Percentiles rank a stretch among this genome's conserved stretches.
Evolutionary conservation across 768 basidiomycete species (phyloP).

Genomic region (Strobilomyces echinocephalus): DNA sequence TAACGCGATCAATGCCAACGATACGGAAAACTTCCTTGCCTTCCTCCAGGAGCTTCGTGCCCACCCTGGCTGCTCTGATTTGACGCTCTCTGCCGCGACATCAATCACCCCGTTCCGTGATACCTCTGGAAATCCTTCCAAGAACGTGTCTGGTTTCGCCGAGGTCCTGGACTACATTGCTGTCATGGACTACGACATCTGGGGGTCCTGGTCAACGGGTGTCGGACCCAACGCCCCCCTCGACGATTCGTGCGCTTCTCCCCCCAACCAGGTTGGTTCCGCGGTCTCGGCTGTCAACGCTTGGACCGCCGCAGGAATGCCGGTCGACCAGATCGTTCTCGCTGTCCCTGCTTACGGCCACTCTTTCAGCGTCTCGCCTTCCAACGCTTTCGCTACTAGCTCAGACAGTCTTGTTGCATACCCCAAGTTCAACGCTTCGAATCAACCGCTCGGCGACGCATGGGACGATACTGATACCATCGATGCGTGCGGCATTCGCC

Average conservation of each 20-base stretch:
- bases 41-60: not conserved
- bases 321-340: constrained; percentile 61
- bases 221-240: constrained; percentile 81
- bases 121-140: constrained; percentile 52
- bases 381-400: constrained; percentile 37
- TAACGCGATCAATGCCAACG: not conserved
- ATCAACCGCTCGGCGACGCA: constrained; percentile 49
- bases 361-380: constrained; percentile 47
- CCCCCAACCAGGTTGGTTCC: constrained; percentile 60
- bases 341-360: constrained; percentile 83
- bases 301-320: constrained; percentile 78
- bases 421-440: constrained; percentile 45
- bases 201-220: constrained; percentile 46
- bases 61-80: not conserved
- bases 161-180: constrained; percentile 61
- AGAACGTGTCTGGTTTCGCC: constrained; percentile 69
- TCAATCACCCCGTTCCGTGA: constrained; percentile 50
- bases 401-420: constrained; percentile 37
- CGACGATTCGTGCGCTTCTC: constrained; percentile 64
- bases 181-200: constrained; percentile 65
- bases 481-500: constrained; percentile 50
- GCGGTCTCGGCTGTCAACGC: constrained; percentile 64
- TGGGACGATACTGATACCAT: constrained; percentile 46
- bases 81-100: not conserved
- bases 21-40: not conserved